phyloP scores from a whole-genome alignment of 768 basidiomycete species.

The Rhodosporidiobolus odoratus region DNA sequence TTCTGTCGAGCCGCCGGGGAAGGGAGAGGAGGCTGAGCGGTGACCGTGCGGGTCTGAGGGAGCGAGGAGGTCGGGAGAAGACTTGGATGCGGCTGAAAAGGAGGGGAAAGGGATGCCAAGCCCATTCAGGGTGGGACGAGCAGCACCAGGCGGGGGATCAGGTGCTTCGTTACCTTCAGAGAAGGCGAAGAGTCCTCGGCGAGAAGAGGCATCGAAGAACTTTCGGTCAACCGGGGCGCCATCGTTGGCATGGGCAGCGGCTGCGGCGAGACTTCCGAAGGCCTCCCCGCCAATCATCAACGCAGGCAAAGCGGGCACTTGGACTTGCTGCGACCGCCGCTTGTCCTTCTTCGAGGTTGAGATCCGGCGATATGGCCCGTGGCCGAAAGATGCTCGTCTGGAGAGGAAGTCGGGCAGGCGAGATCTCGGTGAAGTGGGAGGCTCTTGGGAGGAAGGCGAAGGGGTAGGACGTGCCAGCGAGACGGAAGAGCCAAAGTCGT shows the following conservation, averaged over 20 bases:
- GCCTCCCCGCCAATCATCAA: conserved; percentile 7
- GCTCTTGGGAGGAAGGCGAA: not conserved
- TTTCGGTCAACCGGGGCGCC: not conserved
- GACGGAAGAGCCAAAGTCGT: conserved; percentile 16
- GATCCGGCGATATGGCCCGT: not conserved
- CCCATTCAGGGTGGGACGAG: conserved; percentile 1
- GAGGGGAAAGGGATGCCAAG: conserved; percentile 13
- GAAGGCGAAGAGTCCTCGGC: conserved; percentile 1
- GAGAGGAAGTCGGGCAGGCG: conserved; percentile 24
- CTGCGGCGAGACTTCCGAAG: not conserved
- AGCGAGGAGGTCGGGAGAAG: not conserved
- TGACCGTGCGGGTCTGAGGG: not conserved
- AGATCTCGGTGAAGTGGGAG: conserved; percentile 17
- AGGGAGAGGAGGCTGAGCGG: not conserved
- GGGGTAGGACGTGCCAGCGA: not conserved
- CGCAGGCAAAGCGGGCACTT: conserved; percentile 2
- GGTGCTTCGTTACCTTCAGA: conserved; percentile 6
- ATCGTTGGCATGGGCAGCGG: not conserved
- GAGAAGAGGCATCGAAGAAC: conserved; percentile 8
- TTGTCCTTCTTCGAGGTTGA: conserved; percentile 24
- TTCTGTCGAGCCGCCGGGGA: not conserved
- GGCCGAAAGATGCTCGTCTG: conserved; percentile 24
- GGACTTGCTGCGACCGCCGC: conserved; percentile 13
- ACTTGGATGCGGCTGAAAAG: not conserved
- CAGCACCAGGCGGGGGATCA: not conserved